phyloP scores from a whole-genome alignment of 2,329 filamentous ascomycete species.

The Epichloe typhina region DNA sequence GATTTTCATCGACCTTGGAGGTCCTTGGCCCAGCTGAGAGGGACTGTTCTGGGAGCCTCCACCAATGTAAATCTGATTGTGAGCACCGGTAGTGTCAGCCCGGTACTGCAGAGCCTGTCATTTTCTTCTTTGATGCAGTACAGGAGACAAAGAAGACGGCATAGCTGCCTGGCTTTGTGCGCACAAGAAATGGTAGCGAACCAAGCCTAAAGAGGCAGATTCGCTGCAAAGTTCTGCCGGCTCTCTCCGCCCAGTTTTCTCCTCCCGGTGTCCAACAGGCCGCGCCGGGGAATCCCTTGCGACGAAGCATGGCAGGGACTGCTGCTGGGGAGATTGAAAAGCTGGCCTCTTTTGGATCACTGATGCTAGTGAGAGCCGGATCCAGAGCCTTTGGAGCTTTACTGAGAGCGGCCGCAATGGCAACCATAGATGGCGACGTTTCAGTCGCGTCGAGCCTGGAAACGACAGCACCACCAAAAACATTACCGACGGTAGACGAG shows the following conservation, averaged over 20 bases:
- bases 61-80: too few relatives aligned
- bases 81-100: too few relatives aligned
- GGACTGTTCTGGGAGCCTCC: too few relatives aligned
- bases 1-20: too few relatives aligned
- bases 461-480: background rate
- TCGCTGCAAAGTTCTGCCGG: background rate
- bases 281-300: too few relatives aligned
- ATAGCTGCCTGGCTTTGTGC: too few relatives aligned
- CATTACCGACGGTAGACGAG: background rate
- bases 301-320: too few relatives aligned
- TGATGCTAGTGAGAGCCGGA: constrained; percentile 8
- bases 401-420: constrained; percentile 7
- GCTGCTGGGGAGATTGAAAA: background rate
- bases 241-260: constrained; percentile 1
- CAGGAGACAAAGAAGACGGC: too few relatives aligned
- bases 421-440: background rate
- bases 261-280: background rate
- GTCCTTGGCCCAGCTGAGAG: too few relatives aligned
- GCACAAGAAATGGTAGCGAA: background rate
- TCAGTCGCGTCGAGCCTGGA: constrained; percentile 5
- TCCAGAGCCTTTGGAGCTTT: constrained; percentile 7
- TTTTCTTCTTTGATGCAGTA: too few relatives aligned
- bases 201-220: background rate
- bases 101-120: too few relatives aligned
- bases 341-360: background rate